Evolutionary conservation across 2,329 filamentous ascomycete genomes (phyloP).

Genomic region (Polytolypa hystricis): DNA sequence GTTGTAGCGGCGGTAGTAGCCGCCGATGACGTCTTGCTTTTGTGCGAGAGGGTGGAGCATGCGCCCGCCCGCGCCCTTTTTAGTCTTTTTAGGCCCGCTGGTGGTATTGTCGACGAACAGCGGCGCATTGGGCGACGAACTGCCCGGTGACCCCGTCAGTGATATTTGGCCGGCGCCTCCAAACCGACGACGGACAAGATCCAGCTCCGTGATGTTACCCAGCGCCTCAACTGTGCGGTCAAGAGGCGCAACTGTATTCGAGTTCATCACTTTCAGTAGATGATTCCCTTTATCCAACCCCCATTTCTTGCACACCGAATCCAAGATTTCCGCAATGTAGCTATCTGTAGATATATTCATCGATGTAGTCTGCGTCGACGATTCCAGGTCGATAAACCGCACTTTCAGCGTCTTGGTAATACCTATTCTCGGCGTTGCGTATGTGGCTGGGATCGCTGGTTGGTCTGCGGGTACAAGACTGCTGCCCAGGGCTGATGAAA

Average conservation of each 20-base stretch:
- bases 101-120: constrained; percentile 39
- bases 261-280: constrained; percentile 51
- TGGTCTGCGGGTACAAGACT: constrained; percentile 36
- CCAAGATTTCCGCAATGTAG: constrained; percentile 57
- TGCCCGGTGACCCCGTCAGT: constrained; percentile 47
- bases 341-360: constrained; percentile 52
- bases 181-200: constrained; percentile 51
- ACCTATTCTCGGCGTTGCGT: constrained; percentile 45
- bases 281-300: constrained; percentile 54
- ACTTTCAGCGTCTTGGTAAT: constrained; percentile 48
- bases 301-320: constrained; percentile 51
- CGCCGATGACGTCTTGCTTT: constrained; percentile 36
- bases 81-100: constrained; percentile 31
- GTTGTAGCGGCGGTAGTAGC: constrained; percentile 50
- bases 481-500: constrained; percentile 34
- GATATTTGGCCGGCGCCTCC: constrained; percentile 49
- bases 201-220: constrained; percentile 48
- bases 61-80: constrained; percentile 25
- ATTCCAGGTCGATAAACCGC: constrained; percentile 50
- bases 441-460: constrained; percentile 31
- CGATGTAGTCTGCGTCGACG: constrained; percentile 41
- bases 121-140: constrained; percentile 53
- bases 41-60: constrained; percentile 38
- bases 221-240: constrained; percentile 56
- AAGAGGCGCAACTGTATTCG: constrained; percentile 51